phyloP scores from a whole-genome alignment of 2,329 filamentous ascomycete genomes.

The Ascochyta viciae-villosae region DNA sequence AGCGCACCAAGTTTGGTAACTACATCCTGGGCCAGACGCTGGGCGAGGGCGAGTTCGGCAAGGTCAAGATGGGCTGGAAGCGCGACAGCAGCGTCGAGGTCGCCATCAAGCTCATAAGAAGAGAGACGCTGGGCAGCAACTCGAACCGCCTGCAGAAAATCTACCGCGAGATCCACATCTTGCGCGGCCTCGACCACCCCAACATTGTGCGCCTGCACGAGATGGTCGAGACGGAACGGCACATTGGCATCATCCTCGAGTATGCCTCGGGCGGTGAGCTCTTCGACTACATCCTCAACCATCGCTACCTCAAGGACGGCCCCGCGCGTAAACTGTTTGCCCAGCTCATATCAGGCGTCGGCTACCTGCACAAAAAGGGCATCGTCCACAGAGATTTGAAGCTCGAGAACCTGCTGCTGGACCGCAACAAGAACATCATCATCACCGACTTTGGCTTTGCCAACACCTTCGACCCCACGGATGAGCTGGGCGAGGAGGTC shows the following conservation, averaged over 20 bases:
- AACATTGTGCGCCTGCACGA: constrained; percentile 98
- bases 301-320: constrained; percentile 94
- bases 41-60: constrained; percentile 97
- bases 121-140: constrained; percentile 87
- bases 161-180: constrained; percentile 92
- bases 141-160: constrained; percentile 93
- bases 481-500: constrained; percentile 89
- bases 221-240: constrained; percentile 96
- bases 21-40: constrained; percentile 96
- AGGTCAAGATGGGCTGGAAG: constrained; percentile 99
- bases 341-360: constrained; percentile 93
- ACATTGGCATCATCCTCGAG: constrained; percentile 97
- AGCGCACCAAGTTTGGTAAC: constrained; percentile 89
- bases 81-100: constrained; percentile 91
- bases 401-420: constrained; percentile 91
- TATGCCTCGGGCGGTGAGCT: constrained; percentile 97
- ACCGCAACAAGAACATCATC: constrained; percentile 98
- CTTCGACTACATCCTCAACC: constrained; percentile 97
- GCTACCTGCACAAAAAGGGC: constrained; percentile 97
- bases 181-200: constrained; percentile 85
- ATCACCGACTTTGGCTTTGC: constrained; percentile 99
- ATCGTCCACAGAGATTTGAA: constrained; percentile 98
- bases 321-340: constrained; percentile 90
- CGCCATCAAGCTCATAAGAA: constrained; percentile 95
- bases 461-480: constrained; percentile 90